Base-by-base conservation (phyloP, 1,284 basidiomycete species). In the Heliocybe sulcata region DNA sequence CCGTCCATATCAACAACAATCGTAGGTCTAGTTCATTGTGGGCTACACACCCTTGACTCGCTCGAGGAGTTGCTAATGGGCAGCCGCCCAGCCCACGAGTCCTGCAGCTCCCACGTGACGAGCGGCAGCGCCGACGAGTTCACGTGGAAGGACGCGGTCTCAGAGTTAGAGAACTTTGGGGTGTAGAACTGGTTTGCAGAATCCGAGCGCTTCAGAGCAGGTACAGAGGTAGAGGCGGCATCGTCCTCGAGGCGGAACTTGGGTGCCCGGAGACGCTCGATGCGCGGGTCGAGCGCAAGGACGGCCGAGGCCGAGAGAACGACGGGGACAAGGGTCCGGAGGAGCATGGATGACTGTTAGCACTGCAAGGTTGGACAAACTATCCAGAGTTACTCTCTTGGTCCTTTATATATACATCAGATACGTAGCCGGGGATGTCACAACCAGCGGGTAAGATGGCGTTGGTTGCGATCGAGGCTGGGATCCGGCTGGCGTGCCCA, bases 91-190 rank as follows among this genome's bases (percentile, higher is more conserved):
- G 57, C 57, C 35, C 54, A 58, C 9, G 55, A 56, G 52, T 58
- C 51, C 33, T 56, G 57, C 3, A 58, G 53, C 2, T 51, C 33
- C 20, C 56, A 58, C 4, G 55, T 56, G 14, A 58, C 57, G 4
- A 58, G 33, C 12, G 57, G 57, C 19, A 58, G 55, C 6, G 57
- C 55, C 3, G 57, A 58, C 19, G 57, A 58, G 42, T 58, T 58
- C 12, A 58, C 57, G 23, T 45, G 29, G 22, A 58, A 58, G 2
- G 29, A 50, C 1, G 47, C 29, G 23, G 55, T 52, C n/a, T 54
- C 53, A 14, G 51, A n/a, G 27, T 52, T 52, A 16, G 26, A 14
- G 51, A 52, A 52, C 9, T 12, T 52, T 11, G 51, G 51, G 23
- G 51, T 52, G 51, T 33, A 52, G 51, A 52, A 52, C 27, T 49